Evolutionary conservation across 257 asterid genomes (phyloP).

Genomic region (Nicotiana undulata): DNA sequence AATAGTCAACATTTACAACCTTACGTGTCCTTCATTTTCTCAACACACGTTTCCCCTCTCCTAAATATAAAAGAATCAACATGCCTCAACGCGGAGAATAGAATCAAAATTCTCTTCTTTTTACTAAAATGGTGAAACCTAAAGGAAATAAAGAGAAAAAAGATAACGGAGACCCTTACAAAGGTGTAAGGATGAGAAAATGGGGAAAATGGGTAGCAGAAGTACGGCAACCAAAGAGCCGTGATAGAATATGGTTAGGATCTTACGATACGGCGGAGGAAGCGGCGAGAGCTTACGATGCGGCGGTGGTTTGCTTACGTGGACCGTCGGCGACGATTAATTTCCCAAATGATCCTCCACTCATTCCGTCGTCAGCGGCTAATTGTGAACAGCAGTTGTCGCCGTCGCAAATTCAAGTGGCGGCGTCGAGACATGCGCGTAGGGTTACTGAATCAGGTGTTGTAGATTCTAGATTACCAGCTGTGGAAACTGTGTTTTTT

Average conservation of each 20-base stretch:
- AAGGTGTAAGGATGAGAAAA: constrained; percentile 70
- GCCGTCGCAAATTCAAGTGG: constrained; percentile 51
- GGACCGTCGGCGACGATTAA: constrained; percentile 53
- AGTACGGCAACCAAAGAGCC: constrained; percentile 70
- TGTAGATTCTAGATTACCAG: neutral
- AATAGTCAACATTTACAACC: neutral
- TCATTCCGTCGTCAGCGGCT: constrained; percentile 3
- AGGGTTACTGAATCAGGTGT: neutral
- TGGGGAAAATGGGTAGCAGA: constrained; percentile 93
- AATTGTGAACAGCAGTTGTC: constrained; percentile 26
- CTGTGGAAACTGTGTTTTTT: neutral
- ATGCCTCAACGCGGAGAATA: neutral
- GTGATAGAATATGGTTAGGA: constrained; percentile 68
- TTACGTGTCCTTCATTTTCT: neutral
- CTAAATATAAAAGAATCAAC: neutral
- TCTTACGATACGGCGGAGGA: constrained; percentile 72
- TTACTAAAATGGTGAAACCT: constrained; percentile 41
- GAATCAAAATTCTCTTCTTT: neutral
- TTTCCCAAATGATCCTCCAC: constrained; percentile 53
- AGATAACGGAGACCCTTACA: constrained; percentile 26
- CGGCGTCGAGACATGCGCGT: constrained; percentile 55
- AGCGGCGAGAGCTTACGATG: constrained; percentile 75
- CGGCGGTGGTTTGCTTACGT: constrained; percentile 59
- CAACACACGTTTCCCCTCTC: neutral
- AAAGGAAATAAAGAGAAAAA: constrained; percentile 24